A percentile compares a stretch with the other conserved stretches of the same genome.
phyloP scores from a whole-genome alignment of 1,139 yeast species.

The Suhomyces atakaporum region DNA sequence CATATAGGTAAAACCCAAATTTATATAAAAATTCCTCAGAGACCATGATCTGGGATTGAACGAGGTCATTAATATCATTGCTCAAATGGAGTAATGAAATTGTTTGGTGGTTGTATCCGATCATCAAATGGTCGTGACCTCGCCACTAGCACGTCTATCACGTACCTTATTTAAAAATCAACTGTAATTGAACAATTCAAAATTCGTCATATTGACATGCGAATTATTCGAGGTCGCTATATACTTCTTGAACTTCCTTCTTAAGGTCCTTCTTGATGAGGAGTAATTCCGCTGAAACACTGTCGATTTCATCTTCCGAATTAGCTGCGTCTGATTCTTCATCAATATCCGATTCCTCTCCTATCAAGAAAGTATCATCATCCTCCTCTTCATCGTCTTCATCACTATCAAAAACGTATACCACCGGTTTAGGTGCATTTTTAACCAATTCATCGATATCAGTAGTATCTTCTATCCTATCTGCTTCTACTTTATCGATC shows the following conservation, averaged over 20 bases:
- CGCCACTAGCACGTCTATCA: too few relatives aligned
- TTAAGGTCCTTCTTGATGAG: constrained; percentile 14
- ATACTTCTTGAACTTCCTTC: constrained; percentile 18
- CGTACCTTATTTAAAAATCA: too few relatives aligned
- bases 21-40: too few relatives aligned
- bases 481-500: constrained; percentile 24
- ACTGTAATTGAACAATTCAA: too few relatives aligned
- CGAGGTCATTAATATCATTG: too few relatives aligned
- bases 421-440: constrained; percentile 9
- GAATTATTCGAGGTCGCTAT: constrained; percentile 17
- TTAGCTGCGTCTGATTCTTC: constrained; percentile 18
- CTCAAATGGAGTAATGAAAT: too few relatives aligned
- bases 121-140: too few relatives aligned
- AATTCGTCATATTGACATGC: background rate
- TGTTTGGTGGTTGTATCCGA: too few relatives aligned
- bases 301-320: constrained; percentile 12
- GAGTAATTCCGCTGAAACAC: constrained; percentile 17
- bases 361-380: constrained; percentile 30
- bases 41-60: too few relatives aligned
- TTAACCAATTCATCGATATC: constrained; percentile 16
- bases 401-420: constrained; percentile 14
- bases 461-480: constrained; percentile 18
- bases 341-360: constrained; percentile 11
- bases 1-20: too few relatives aligned
- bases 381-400: constrained; percentile 31